phyloP scores from a whole-genome alignment of 495 filamentous ascomycete genomes.

The Penicillium longicatenatum region DNA sequence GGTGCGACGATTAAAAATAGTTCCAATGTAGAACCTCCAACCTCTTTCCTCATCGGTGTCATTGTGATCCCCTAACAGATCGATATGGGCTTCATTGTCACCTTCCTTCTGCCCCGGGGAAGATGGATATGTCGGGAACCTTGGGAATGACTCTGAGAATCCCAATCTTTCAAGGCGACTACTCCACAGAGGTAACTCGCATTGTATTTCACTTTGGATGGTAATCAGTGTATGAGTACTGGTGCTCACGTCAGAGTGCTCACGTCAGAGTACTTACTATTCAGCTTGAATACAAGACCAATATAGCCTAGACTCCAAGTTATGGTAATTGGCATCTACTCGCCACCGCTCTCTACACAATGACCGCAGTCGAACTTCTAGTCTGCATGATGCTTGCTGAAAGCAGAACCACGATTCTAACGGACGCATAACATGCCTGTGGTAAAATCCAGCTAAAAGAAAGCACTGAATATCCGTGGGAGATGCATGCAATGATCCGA shows the following conservation, averaged over 20 bases:
- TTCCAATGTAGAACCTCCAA: conserved; percentile 30
- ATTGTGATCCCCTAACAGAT: conserved; percentile 5
- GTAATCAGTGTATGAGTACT: conserved; percentile 4
- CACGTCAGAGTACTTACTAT: conserved; percentile 13
- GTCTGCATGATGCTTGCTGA: conserved; percentile 31
- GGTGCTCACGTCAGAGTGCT: neutral
- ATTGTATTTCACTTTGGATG: conserved; percentile 25
- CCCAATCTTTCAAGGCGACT: conserved; percentile 27
- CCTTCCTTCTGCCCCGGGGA: conserved; percentile 19
- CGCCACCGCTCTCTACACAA: conserved; percentile 29
- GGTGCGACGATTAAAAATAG: conserved; percentile 31
- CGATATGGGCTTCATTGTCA: conserved; percentile 2
- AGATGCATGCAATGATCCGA: conserved; percentile 27
- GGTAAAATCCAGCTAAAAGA: conserved; percentile 29
- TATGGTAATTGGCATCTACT: conserved; percentile 28
- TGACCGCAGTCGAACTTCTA: conserved; percentile 30
- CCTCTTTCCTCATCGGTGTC: conserved; percentile 26
- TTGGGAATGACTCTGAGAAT: conserved; percentile 26
- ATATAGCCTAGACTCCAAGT: conserved; percentile 30
- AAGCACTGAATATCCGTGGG: conserved; percentile 32
- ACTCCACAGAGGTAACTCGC: conserved; percentile 31
- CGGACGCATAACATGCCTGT: conserved; percentile 28
- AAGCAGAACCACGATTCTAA: conserved; percentile 32
- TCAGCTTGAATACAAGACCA: conserved; percentile 35
- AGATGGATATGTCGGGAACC: conserved; percentile 6